Evolutionary conservation across 2,329 filamentous ascomycete species (phyloP), one percentile per base, ranked within the genome.

Genomic region (Ophiostoma piceae): DNA sequence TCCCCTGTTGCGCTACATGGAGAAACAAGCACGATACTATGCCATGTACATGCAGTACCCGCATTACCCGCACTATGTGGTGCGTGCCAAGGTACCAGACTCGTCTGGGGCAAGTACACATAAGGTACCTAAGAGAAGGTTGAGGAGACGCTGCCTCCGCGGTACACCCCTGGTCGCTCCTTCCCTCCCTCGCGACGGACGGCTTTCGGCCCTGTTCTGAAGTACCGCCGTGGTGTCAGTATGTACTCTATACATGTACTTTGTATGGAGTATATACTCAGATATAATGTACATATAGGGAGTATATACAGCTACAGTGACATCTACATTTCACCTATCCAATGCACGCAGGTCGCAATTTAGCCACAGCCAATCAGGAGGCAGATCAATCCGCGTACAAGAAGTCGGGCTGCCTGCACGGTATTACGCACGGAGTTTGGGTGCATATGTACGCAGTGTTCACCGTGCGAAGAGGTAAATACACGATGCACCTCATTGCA

Each of bases 361-460:
- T 78, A 77, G 76, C 76, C 76, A 76, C 60, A 66, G 72, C 76
- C 76, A 77, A 77, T 77, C 2, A 75, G 3, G 22, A 22, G 51
- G 7, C 22, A 26, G 22, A 26, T 11, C 22, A 57, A 57, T 57
- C 51, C 22, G 51, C 51, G 51, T 57, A 57, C 51, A 29, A 57
- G 51, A 26, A 26, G 11, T 57, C 9, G 51, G 22, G 51, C 22
- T 57, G 11, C 22, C 51, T 57, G 51, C 51, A 57, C 51, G n/a
- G 51, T 57, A 57, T 57, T 57, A 57, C 11, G 51, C 51, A 57
- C 51, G 51, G 51, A 57, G n/a, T n/a, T 7, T n/a, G 7, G 4
- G 43, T n/a, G 43, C 22, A 29, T 8, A 1, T 26, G 22, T 12
- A 26, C 51, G 51, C 51, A 26, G n/a, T 26, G 9, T 6, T 8